phyloP scores from a whole-genome alignment of 1,284 basidiomycete species.

The Leccinum huronense region DNA sequence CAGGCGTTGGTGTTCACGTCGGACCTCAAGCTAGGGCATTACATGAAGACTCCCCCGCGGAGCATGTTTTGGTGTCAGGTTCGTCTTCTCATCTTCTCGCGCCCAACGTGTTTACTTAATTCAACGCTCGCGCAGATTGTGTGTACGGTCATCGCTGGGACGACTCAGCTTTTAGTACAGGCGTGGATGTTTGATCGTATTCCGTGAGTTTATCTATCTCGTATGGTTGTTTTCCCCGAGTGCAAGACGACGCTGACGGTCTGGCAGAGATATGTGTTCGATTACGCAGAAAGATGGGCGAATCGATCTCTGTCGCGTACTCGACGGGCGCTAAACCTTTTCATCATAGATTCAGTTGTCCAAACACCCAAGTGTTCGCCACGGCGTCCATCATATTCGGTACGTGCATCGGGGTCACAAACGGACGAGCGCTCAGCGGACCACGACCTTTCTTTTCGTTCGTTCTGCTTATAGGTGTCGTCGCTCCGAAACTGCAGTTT shows the following conservation, averaged over 20 bases:
- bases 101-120: not conserved
- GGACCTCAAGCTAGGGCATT: conserved; percentile 50
- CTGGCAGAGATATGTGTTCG: conserved; percentile 33
- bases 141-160: conserved; percentile 43
- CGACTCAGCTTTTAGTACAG: conserved; percentile 43
- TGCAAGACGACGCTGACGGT: not conserved
- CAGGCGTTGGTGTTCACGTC: conserved; percentile 44
- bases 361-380: conserved; percentile 38
- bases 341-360: conserved; percentile 36
- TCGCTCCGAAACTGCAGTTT: conserved; percentile 43
- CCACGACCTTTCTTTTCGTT: not conserved
- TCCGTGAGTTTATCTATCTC: conserved; percentile 16
- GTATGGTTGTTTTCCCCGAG: not conserved
- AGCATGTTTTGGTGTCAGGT: conserved; percentile 44
- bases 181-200: conserved; percentile 45
- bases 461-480: conserved; percentile 30
- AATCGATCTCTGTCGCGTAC: not conserved
- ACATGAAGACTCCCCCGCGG: conserved; percentile 54
- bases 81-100: not conserved
- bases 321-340: not conserved
- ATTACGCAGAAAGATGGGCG: conserved; percentile 35
- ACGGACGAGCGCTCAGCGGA: not conserved
- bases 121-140: conserved; percentile 28
- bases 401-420: conserved; percentile 8
- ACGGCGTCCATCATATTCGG: conserved; percentile 40